Evolutionary conservation across 2,329 filamentous ascomycete species (phyloP).

Genomic region (Penicillium corylophilum): DNA sequence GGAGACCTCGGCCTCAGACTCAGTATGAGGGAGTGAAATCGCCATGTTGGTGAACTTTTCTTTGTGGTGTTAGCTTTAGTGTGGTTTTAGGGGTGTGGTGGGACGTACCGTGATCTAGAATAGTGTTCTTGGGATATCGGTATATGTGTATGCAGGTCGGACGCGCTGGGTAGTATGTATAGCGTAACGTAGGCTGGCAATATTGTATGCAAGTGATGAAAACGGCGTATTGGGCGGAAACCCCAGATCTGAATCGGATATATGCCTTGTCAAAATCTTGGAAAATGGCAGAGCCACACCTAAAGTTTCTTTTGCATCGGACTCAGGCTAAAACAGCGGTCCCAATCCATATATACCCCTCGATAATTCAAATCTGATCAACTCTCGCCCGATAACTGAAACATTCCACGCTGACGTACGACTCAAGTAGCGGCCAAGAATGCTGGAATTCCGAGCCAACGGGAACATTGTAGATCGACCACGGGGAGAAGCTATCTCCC

Average conservation of each 20-base stretch:
- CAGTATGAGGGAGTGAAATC: background rate
- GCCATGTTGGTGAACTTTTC: conserved; percentile 3
- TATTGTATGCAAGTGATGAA: background rate
- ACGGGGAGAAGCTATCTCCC: conserved; percentile 5
- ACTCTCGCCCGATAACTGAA: background rate
- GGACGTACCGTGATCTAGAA: background rate
- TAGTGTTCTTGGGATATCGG: background rate
- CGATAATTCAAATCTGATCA: background rate
- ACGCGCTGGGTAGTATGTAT: background rate
- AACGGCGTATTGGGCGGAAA: background rate
- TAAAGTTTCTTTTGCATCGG: background rate
- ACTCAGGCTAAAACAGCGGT: background rate
- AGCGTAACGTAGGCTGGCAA: background rate
- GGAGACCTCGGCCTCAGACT: background rate
- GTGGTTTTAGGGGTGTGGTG: background rate
- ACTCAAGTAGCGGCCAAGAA: background rate
- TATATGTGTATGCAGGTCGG: background rate
- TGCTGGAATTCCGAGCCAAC: conserved; percentile 8
- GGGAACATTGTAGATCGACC: conserved; percentile 5
- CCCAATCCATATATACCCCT: background rate
- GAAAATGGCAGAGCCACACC: background rate
- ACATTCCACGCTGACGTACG: conserved; percentile 19
- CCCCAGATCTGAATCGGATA: background rate
- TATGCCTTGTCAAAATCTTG: background rate
- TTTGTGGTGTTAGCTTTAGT: background rate